These are phyloP conservation scores for Nakazawaea wyomingensis DNA, from an alignment of 805 yeast species.

Conservation along the genomic window DNA sequence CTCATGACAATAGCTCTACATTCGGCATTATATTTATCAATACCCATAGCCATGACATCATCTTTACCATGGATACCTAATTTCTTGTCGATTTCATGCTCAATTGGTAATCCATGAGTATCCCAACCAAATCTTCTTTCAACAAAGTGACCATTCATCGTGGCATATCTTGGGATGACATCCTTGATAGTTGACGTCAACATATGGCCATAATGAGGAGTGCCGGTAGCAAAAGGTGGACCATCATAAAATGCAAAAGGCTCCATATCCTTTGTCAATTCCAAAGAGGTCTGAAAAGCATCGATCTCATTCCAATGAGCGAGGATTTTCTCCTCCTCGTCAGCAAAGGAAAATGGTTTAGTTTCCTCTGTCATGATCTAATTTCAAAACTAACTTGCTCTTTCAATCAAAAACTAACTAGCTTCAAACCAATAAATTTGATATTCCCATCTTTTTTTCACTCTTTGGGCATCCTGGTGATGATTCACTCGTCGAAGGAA, in stretches of 20 bases:
- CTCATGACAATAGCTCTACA: slow-evolving; percentile 98
- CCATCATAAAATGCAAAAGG: slow-evolving; percentile 95
- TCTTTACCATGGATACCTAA: slow-evolving; percentile 89
- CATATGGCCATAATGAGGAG: slow-evolving; percentile 98
- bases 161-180: slow-evolving; percentile 94
- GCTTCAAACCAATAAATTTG: no score
- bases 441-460: no score
- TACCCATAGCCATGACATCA: slow-evolving; percentile 92
- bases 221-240: slow-evolving; percentile 99
- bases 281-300: slow-evolving; percentile 86
- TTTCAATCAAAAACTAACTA: no score
- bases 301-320: slow-evolving; percentile 83
- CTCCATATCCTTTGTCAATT: slow-evolving; percentile 79
- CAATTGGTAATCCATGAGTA: slow-evolving; percentile 98
- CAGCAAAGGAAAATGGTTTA: slow-evolving; percentile 64
- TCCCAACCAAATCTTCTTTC: slow-evolving; percentile 99
- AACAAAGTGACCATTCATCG: slow-evolving; percentile 94
- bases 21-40: slow-evolving; percentile 88
- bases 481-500: no score
- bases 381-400: background rate
- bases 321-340: slow-evolving; percentile 81
- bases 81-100: slow-evolving; percentile 97
- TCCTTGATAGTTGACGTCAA: slow-evolving; percentile 96
- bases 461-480: no score
- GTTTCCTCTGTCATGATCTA: slow-evolving; percentile 27